Evolutionary conservation across 768 basidiomycete species (phyloP).

Genomic region (Termitomyces sp.): DNA sequence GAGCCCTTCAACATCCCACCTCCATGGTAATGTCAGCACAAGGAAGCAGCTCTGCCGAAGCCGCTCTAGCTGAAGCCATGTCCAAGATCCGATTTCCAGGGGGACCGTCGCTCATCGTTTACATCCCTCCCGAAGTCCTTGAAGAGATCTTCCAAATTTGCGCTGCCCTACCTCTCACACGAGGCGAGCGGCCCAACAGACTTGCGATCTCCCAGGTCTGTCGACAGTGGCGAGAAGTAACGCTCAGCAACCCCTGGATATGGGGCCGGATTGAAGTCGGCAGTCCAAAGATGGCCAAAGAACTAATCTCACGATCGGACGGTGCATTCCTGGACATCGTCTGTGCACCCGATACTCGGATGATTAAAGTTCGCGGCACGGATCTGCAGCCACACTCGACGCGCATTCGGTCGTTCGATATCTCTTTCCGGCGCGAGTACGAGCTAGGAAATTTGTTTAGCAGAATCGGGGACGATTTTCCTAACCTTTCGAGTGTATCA

Average conservation of each 20-base stretch:
- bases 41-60: background rate
- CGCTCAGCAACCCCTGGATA: slow-evolving; percentile 6
- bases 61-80: background rate
- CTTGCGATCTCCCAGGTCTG: slow-evolving; percentile 10
- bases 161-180: background rate
- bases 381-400: slow-evolving; percentile 4
- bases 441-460: slow-evolving; percentile 6
- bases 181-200: slow-evolving; percentile 4
- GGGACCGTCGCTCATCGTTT: slow-evolving; percentile 1
- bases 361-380: slow-evolving; percentile 3
- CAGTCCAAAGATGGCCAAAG: slow-evolving; percentile 7
- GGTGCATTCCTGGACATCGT: slow-evolving; percentile 3
- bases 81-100: background rate
- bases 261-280: slow-evolving; percentile 6
- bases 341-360: background rate
- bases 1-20: background rate
- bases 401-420: slow-evolving; percentile 5
- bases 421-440: slow-evolving; percentile 3
- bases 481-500: slow-evolving; percentile 5
- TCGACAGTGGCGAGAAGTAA: slow-evolving; percentile 5
- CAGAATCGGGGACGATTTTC: slow-evolving; percentile 4
- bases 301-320: slow-evolving; percentile 2
- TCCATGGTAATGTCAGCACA: background rate
- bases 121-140: slow-evolving; percentile 6
- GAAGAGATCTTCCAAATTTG: slow-evolving; percentile 8